phyloP scores from a whole-genome alignment of 805 yeast species.

The Cyberlindnera euphorbiae region DNA sequence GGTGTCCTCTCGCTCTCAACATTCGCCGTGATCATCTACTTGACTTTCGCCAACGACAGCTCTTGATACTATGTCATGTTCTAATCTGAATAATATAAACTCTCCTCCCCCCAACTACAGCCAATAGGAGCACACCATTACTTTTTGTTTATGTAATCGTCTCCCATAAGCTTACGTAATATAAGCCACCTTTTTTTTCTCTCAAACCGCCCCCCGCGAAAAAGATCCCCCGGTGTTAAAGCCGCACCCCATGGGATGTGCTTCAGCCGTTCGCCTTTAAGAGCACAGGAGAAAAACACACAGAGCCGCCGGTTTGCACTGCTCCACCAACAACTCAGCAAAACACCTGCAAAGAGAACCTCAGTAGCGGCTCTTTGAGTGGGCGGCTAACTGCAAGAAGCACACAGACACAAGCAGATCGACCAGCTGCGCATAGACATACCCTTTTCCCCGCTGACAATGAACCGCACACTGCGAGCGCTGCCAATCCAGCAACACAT shows the following conservation, averaged over 20 bases:
- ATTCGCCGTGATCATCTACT: slow-evolving; percentile 13
- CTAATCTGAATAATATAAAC: not conserved
- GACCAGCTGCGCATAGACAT: too few species aligned
- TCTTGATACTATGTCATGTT: too few species aligned
- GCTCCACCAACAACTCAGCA: not conserved
- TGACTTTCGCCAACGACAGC: slow-evolving; percentile 15
- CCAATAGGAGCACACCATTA: too few species aligned
- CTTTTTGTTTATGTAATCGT: too few species aligned
- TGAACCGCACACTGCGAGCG: not conserved
- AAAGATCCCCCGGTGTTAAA: too few species aligned
- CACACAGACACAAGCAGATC: too few species aligned
- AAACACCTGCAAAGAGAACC: not conserved
- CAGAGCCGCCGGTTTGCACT: not conserved
- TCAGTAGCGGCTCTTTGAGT: not conserved
- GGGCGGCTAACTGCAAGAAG: not conserved
- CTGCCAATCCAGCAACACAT: not conserved
- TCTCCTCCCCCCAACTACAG: too few species aligned
- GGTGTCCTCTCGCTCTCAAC: slow-evolving; percentile 13
- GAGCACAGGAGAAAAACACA: slow-evolving; percentile 3
- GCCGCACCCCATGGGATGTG: not conserved
- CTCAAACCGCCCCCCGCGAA: too few species aligned
- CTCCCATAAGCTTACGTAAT: too few species aligned
- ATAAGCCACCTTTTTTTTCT: too few species aligned
- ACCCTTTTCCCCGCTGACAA: too few species aligned
- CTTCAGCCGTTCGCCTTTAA: slow-evolving; percentile 16